Conservation (phyloP, 306 rosid genomes). For the Glycine tomentella region DNA sequence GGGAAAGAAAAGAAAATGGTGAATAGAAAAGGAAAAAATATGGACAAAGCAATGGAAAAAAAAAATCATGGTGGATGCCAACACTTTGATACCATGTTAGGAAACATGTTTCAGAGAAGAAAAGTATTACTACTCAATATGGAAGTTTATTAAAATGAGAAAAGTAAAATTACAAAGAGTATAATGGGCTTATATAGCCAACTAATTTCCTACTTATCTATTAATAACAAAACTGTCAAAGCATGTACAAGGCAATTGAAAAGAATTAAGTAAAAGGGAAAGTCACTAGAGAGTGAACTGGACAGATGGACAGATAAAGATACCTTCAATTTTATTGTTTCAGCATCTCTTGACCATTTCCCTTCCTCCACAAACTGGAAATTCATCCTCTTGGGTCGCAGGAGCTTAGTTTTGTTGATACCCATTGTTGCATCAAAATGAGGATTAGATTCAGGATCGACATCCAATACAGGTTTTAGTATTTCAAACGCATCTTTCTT, state of each 20-base stretch:
- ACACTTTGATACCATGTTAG: too few species aligned
- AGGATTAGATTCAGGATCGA: slow-evolving; percentile 87
- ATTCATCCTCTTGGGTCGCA: slow-evolving; percentile 89
- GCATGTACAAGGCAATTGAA: slow-evolving; percentile 10
- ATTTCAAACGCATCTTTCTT: slow-evolving; percentile 95
- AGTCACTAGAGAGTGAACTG: not conserved
- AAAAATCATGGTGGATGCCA: too few species aligned
- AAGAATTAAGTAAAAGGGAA: not conserved
- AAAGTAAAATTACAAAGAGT: too few species aligned
- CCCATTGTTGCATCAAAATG: slow-evolving; percentile 87
- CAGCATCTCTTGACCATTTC: slow-evolving; percentile 95
- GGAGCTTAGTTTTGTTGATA: slow-evolving; percentile 73
- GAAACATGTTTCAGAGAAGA: too few species aligned
- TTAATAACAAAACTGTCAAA: not conserved
- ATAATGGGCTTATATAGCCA: too few species aligned
- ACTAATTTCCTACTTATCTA: too few species aligned
- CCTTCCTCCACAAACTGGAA: slow-evolving; percentile 95
- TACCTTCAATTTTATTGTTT: slow-evolving; percentile 84
- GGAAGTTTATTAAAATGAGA: too few species aligned
- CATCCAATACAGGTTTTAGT: slow-evolving; percentile 87
- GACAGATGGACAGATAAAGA: not conserved
- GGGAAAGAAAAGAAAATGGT: too few species aligned
- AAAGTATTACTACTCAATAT: too few species aligned
- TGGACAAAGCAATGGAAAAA: too few species aligned
- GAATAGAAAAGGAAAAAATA: too few species aligned